Base-by-base conservation (phyloP, 2,329 filamentous ascomycete species). In the Domatiomyces globalis region DNA sequence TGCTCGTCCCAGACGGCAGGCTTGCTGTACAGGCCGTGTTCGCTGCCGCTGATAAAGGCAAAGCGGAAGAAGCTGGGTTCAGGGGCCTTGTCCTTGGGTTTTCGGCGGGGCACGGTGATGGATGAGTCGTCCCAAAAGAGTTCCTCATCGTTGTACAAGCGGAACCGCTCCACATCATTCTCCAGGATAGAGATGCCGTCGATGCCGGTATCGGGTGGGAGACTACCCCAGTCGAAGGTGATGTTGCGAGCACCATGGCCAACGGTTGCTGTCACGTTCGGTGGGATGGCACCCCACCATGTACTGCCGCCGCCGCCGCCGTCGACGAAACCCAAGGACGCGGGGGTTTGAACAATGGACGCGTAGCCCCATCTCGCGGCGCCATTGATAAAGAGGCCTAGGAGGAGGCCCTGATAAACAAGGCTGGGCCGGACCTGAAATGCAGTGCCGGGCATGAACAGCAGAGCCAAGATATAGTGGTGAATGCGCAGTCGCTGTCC, bases 321-420 rank as follows among this genome's bases (percentile, higher is more conserved):
- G 62, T 64, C 51, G 62, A 72, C 46, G 67, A 76, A 73, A 8
- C 77, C 73, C 20, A 98, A 69, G 0, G 81, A 80, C 0, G 68
- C 75, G 0, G 85, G 79, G 0, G 92, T 96, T 68, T 98, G 83
- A 15, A 98, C 76, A 46, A 98, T 80, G 1, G 84, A 77, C 55
- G 87, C 89, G 65, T 94, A 98, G 0, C 89, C 89, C 92, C 92
- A 96, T 44, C 90, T 78, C 3, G 89, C 90, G 54, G 94, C 81
- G 49, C 92, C 90, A 64, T 95, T 95, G 69, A 95, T 83, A 66
- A 95, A 96, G 0, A 96, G 76, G 0, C 92, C 92, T 6, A 96
- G 71, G 0, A 98, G 73, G 1, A 98, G 72, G 9, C 92, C 92
- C 66, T 96, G 90, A 63, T 92, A 96, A 1, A 95, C 67, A 7